phyloP scores from a whole-genome alignment of 192 early-diverging fungal genomes.

The Backusella liffmaniae region DNA sequence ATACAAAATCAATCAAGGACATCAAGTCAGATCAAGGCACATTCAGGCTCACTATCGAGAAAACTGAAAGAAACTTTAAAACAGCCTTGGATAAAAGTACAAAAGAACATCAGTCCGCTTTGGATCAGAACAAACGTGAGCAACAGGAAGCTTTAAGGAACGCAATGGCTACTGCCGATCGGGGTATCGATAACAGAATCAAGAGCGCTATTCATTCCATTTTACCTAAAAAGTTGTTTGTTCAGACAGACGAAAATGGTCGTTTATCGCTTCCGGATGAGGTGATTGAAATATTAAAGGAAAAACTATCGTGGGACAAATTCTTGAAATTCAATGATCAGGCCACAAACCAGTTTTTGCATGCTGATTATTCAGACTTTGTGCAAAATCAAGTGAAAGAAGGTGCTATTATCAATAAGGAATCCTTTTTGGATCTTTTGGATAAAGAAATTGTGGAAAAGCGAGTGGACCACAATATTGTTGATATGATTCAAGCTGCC shows the following conservation, averaged over 20 bases:
- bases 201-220: background rate
- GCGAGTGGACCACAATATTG: constrained; percentile 8
- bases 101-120: background rate
- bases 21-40: background rate
- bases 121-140: background rate
- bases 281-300: background rate
- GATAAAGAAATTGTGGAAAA: constrained; percentile 1
- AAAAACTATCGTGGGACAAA: constrained; percentile 6
- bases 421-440: background rate
- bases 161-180: background rate
- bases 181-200: background rate
- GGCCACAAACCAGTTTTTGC: background rate
- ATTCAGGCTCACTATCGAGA: background rate
- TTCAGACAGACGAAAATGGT: background rate
- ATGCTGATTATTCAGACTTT: background rate
- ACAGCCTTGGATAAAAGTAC: background rate
- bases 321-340: background rate
- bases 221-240: background rate
- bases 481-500: constrained; percentile 56
- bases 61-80: background rate
- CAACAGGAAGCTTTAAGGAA: background rate
- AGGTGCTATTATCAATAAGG: background rate
- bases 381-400: background rate
- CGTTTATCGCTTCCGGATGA: background rate
- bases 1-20: background rate